Evolutionary conservation across 2,329 filamentous ascomycete species (phyloP).

Genomic region (Dothiorella sarmentorum): DNA sequence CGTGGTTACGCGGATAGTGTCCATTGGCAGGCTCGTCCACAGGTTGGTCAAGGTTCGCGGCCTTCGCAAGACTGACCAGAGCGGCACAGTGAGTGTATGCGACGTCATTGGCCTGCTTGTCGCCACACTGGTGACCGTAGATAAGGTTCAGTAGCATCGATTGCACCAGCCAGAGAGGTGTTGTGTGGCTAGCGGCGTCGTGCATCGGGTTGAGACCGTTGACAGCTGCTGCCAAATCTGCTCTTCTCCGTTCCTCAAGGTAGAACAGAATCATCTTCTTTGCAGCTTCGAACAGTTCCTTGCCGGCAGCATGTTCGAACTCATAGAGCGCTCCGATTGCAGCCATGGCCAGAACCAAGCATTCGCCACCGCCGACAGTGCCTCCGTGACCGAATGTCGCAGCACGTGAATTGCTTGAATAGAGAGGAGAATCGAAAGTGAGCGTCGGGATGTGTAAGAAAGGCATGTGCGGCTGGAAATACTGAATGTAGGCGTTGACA

Average conservation of each 20-base stretch:
- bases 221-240: conserved; percentile 65
- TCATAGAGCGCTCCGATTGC: conserved; percentile 87
- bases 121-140: conserved; percentile 90
- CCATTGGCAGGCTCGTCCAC: conserved; percentile 17
- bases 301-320: conserved; percentile 72
- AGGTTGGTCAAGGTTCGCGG: conserved; percentile 67
- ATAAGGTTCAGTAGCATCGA: conserved; percentile 96
- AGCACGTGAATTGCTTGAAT: conserved; percentile 58
- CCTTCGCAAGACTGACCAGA: conserved; percentile 83
- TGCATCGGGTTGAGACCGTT: conserved; percentile 49
- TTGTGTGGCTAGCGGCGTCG: conserved; percentile 66
- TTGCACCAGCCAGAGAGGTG: conserved; percentile 92
- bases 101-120: conserved; percentile 86
- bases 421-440: conserved; percentile 77
- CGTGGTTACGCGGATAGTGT: conserved; percentile 24
- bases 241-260: conserved; percentile 84
- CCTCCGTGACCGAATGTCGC: conserved; percentile 54
- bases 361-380: conserved; percentile 74
- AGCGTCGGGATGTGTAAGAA: conserved; percentile 90
- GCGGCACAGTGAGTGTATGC: conserved; percentile 89
- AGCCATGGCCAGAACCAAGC: conserved; percentile 81
- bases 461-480: conserved; percentile 92
- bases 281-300: conserved; percentile 83
- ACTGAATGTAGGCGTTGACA: conserved; percentile 83
- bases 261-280: conserved; percentile 96